phyloP scores from a whole-genome alignment of 139 green algal genomes.

The Tetraselmis chui region DNA sequence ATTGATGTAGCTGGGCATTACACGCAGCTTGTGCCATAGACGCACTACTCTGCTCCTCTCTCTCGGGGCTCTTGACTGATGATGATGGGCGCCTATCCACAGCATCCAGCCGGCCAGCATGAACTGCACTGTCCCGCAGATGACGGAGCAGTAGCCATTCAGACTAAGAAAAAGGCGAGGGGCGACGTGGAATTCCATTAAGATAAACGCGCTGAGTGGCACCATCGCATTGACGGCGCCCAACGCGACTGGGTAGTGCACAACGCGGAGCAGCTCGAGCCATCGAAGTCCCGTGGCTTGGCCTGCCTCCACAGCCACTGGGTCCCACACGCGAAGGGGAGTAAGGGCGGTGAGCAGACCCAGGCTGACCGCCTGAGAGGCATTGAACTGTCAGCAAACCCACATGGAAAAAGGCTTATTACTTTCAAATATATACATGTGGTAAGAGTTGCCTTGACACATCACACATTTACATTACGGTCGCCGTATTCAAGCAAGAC shows the following conservation, averaged over 20 bases:
- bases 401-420: too few relatives aligned
- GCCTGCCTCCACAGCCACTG: not conserved
- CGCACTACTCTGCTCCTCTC: too few relatives aligned
- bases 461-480: too few relatives aligned
- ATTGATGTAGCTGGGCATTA: not conserved
- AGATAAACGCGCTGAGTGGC: not conserved
- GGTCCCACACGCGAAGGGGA: not conserved
- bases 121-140: not conserved
- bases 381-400: too few relatives aligned
- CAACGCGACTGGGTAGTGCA: not conserved
- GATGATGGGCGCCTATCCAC: not conserved
- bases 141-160: not conserved
- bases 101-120: not conserved
- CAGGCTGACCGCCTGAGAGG: not conserved
- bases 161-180: not conserved
- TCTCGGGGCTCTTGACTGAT: not conserved
- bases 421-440: too few relatives aligned
- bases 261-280: not conserved
- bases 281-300: not conserved
- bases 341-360: not conserved
- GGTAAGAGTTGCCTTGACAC: too few relatives aligned
- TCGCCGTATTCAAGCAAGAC: too few relatives aligned
- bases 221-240: not conserved
- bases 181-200: not conserved
- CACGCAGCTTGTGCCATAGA: not conserved